Conservation (phyloP, 2,329 filamentous ascomycete species). For the Teratosphaeria pseudoeucalypti region DNA sequence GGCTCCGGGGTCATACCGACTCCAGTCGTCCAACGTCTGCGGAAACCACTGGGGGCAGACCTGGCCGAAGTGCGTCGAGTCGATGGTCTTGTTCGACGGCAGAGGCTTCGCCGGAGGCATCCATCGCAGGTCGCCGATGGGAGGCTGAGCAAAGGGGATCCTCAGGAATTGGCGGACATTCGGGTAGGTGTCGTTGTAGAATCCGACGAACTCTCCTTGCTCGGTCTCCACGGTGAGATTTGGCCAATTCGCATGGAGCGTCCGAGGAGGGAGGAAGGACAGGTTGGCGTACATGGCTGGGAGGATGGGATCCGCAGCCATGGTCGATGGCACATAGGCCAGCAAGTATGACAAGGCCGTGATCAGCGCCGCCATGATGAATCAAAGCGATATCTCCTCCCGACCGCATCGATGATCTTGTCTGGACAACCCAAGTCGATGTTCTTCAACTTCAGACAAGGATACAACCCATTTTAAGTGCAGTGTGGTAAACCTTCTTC, state of each 20-base stretch:
- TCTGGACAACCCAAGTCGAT: background rate
- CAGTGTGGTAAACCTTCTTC: background rate
- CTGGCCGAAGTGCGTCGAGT: background rate
- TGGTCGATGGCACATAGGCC: background rate
- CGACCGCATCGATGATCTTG: background rate
- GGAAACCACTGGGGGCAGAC: background rate
- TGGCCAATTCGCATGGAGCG: background rate
- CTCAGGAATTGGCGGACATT: background rate
- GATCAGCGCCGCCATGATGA: background rate
- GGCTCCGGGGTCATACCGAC: background rate
- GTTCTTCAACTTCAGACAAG: background rate
- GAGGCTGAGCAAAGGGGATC: background rate
- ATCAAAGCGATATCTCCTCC: background rate
- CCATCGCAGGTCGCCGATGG: background rate
- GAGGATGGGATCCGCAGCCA: background rate
- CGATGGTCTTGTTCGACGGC: background rate
- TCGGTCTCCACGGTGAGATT: background rate
- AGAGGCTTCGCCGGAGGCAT: background rate
- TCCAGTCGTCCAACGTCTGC: background rate
- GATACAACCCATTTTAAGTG: background rate
- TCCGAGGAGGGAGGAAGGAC: background rate
- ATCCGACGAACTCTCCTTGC: background rate
- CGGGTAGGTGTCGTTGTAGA: background rate
- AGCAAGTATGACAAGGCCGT: background rate
- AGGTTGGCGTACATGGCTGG: background rate